Conservation (phyloP, 306 rosid species). For the Leucaena leucocephala region DNA sequence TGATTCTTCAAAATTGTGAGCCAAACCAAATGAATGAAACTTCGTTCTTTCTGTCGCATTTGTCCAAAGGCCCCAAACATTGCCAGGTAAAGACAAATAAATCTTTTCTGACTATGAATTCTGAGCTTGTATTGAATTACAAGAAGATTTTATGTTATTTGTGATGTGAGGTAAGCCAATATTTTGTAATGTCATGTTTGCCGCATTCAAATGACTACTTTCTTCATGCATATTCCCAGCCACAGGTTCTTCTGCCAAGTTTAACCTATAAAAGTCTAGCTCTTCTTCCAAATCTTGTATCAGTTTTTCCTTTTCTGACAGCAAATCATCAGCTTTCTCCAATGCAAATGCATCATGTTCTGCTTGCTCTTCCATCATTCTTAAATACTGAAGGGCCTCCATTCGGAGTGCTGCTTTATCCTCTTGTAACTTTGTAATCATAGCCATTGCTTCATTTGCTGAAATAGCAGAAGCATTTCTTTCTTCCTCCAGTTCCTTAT, state of each 20-base stretch:
- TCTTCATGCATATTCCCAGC: slow-evolving; percentile 29
- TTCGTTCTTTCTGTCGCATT: slow-evolving; percentile 4
- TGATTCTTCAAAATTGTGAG: slow-evolving; percentile 9
- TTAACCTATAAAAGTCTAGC: slow-evolving; percentile 61
- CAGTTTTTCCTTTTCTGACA: slow-evolving; percentile 76
- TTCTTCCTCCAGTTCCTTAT: slow-evolving; percentile 83
- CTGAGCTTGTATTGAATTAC: slow-evolving; percentile 16
- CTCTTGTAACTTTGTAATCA: slow-evolving; percentile 92
- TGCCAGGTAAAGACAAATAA: not conserved
- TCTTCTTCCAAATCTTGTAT: slow-evolving; percentile 86
- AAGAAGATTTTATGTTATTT: slow-evolving; percentile 18
- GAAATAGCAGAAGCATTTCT: slow-evolving; percentile 83
- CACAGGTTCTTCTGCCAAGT: slow-evolving; percentile 33
- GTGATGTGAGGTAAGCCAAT: slow-evolving; percentile 21
- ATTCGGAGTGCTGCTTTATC: slow-evolving; percentile 85
- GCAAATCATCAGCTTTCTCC: slow-evolving; percentile 74
- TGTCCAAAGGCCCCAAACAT: slow-evolving; percentile 19
- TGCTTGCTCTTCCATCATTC: slow-evolving; percentile 99
- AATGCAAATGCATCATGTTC: slow-evolving; percentile 83
- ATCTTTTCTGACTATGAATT: slow-evolving; percentile 11
- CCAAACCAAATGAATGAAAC: slow-evolving; percentile 6
- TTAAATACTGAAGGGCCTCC: slow-evolving; percentile 87
- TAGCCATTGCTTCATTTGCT: slow-evolving; percentile 85
- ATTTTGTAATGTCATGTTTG: slow-evolving; percentile 36
- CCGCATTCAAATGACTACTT: slow-evolving; percentile 41